Conservation (phyloP, 2,329 filamentous ascomycete species). For the Parastagonospora nodorum region DNA sequence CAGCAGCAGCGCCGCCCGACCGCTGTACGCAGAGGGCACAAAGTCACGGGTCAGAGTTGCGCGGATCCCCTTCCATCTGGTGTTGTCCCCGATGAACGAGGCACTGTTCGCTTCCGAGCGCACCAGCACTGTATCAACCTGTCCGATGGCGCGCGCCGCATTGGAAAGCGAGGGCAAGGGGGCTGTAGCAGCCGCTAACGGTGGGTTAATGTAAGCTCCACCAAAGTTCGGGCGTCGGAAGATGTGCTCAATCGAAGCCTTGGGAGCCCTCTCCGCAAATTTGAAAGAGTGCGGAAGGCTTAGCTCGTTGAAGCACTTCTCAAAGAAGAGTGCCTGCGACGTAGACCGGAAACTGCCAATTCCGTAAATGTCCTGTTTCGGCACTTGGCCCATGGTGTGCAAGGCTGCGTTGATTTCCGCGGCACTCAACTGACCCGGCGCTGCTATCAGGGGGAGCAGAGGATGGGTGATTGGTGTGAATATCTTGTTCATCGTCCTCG, state of each 20-base stretch:
- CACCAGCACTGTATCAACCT: constrained; percentile 80
- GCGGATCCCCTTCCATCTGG: constrained; percentile 83
- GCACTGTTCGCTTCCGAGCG: constrained; percentile 50
- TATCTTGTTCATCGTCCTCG: constrained; percentile 80
- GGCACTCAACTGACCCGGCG: constrained; percentile 82
- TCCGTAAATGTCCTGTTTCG: constrained; percentile 79
- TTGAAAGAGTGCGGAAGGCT: constrained; percentile 84
- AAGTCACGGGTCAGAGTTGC: constrained; percentile 81
- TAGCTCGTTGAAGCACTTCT: constrained; percentile 66
- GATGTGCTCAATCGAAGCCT: constrained; percentile 71
- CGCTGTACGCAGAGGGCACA: constrained; percentile 79
- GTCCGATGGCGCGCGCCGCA: constrained; percentile 76
- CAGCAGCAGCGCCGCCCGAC: constrained; percentile 75
- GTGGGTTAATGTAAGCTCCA: constrained; percentile 79
- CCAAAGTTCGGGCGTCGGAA: constrained; percentile 77
- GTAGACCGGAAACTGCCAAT: constrained; percentile 75
- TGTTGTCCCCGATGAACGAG: constrained; percentile 75
- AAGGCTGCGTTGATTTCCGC: constrained; percentile 83
- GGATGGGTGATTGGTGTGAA: constrained; percentile 90
- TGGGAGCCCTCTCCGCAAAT: constrained; percentile 72
- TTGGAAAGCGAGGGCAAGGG: constrained; percentile 72
- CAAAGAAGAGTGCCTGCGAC: constrained; percentile 82
- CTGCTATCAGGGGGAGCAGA: constrained; percentile 79
- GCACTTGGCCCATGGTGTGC: constrained; percentile 78
- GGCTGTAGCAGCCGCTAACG: constrained; percentile 59